These are phyloP conservation scores for Alternaria atra DNA, from an alignment of 2,329 filamentous ascomycete species.

Conservation along the genomic window DNA sequence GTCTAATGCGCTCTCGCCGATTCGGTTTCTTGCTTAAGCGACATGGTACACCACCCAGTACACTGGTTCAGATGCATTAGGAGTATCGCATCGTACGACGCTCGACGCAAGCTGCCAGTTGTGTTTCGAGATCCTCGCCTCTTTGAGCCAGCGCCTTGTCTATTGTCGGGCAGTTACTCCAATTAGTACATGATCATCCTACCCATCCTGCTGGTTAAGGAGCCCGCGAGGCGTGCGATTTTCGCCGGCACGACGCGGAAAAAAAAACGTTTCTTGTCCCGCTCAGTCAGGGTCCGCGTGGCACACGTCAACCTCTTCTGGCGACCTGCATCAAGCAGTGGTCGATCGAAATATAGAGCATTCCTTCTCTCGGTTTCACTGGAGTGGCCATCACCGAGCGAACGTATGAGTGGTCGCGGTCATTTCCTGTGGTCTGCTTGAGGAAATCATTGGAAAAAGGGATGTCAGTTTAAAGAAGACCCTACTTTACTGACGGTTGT, in stretches of 20 bases:
- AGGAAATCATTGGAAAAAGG: slow-evolving; percentile 2
- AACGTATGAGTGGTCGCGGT: slow-evolving; percentile 8
- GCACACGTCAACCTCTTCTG: slow-evolving; percentile 6
- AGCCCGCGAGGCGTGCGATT: slow-evolving; percentile 4
- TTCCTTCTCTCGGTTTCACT: slow-evolving; percentile 5
- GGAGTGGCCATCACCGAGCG: neutral
- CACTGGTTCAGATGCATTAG: slow-evolving; percentile 21
- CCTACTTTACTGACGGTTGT: slow-evolving; percentile 4
- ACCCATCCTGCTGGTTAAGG: slow-evolving; percentile 5
- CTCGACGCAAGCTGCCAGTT: slow-evolving; percentile 14
- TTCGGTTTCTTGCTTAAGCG: slow-evolving; percentile 26
- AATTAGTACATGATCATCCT: slow-evolving; percentile 17
- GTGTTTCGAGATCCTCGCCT: slow-evolving; percentile 19
- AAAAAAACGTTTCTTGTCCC: slow-evolving; percentile 14
- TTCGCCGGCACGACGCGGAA: slow-evolving; percentile 10
- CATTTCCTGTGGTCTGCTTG: neutral
- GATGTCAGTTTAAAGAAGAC: slow-evolving; percentile 6
- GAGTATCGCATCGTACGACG: slow-evolving; percentile 27
- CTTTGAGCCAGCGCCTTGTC: slow-evolving; percentile 9
- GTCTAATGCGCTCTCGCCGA: slow-evolving; percentile 18
- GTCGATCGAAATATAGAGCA: slow-evolving; percentile 19
- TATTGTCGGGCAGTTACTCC: slow-evolving; percentile 9
- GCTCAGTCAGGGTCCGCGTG: slow-evolving; percentile 17
- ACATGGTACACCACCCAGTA: slow-evolving; percentile 18
- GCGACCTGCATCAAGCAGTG: slow-evolving; percentile 13